These are phyloP conservation scores for Saccharomyces kudriavzevii DNA, from an alignment of 805 yeast species.

Conservation along the genomic window DNA sequence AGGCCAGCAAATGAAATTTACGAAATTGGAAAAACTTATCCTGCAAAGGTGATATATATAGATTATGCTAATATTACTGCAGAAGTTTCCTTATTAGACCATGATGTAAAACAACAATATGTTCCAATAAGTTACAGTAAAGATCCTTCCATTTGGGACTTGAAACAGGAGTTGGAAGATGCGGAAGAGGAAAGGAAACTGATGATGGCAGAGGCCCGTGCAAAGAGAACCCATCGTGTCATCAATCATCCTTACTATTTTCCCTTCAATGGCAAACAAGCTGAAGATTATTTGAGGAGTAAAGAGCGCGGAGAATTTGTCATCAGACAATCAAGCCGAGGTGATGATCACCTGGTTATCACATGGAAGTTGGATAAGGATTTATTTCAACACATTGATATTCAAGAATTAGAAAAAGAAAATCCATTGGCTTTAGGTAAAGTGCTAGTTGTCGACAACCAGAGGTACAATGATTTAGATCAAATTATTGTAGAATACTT, in stretches of 20 bases:
- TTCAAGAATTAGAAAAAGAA: conserved; percentile 63
- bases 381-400: conserved; percentile 84
- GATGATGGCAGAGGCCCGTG: conserved; percentile 54
- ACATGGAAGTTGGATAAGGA: conserved; percentile 95
- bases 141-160: conserved; percentile 71
- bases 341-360: conserved; percentile 77
- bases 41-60: conserved; percentile 65
- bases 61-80: conserved; percentile 72
- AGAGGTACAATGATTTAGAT: conserved; percentile 78
- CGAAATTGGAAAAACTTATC: conserved; percentile 72
- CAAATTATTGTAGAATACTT: conserved; percentile 84
- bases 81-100: conserved; percentile 59
- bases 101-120: conserved; percentile 50
- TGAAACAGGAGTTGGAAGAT: conserved; percentile 64
- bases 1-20: conserved; percentile 40
- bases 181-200: conserved; percentile 41
- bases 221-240: conserved; percentile 58
- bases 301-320: conserved; percentile 86
- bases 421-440: conserved; percentile 56
- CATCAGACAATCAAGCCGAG: conserved; percentile 88
- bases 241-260: conserved; percentile 88
- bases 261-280: conserved; percentile 75
- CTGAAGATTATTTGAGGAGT: conserved; percentile 88
- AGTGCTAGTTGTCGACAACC: conserved; percentile 55
- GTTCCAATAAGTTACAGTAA: conserved; percentile 34